Conservation (phyloP, 441 rosid species). For the Rhodomyrtus psidioides region DNA sequence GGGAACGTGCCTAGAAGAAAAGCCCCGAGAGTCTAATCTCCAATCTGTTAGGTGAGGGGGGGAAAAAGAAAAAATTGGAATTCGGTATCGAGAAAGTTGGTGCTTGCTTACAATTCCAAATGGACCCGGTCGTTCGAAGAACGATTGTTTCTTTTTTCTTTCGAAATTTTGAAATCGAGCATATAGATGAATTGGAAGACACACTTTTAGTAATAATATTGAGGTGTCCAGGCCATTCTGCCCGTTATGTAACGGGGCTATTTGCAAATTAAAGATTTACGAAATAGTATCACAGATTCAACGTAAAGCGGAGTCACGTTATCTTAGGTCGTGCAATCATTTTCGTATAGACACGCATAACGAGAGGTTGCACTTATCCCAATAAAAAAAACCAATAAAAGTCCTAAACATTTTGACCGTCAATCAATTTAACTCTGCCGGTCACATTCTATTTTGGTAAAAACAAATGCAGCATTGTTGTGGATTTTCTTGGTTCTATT, state of each 20-base stretch:
- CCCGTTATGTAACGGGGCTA: fast-evolving
- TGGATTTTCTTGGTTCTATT: not conserved
- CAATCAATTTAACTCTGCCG: not conserved
- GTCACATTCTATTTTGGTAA: not conserved
- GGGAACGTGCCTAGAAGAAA: not conserved
- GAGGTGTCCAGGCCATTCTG: not conserved
- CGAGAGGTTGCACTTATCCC: not conserved
- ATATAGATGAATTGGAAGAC: not conserved
- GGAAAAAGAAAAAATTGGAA: not conserved
- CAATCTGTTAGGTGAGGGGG: not conserved
- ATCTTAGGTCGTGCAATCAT: not conserved
- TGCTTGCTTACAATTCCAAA: not conserved
- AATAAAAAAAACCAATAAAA: not conserved
- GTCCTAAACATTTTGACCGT: not conserved
- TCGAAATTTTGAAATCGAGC: not conserved
- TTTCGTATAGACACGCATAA: not conserved
- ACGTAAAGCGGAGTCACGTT: not conserved
- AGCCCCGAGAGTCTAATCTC: not conserved
- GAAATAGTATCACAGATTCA: not conserved
- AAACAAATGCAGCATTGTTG: not conserved
- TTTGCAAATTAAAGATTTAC: not conserved
- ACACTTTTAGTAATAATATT: not conserved
- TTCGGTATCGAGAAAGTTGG: not conserved
- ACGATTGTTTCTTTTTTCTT: not conserved
- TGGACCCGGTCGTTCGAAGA: fast-evolving